Percentiles rank a stretch among this genome's conserved stretches.
Conservation (phyloP, 2,329 filamentous ascomycete genomes). For the Colletotrichum theobromicola region DNA sequence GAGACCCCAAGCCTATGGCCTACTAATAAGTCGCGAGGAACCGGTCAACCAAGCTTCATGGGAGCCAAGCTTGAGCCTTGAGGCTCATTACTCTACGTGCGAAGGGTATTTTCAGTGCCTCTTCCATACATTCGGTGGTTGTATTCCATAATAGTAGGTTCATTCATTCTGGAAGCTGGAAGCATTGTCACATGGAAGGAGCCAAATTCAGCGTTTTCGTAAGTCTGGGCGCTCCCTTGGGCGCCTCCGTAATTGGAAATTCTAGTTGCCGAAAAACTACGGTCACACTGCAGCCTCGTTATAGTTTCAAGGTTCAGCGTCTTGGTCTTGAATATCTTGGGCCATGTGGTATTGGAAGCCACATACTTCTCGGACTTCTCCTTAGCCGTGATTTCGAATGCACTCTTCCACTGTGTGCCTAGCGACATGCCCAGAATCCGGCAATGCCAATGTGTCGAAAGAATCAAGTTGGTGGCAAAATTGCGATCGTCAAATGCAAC, state of each 20-base stretch:
- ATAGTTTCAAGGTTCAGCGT: accelerated
- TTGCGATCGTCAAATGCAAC: not conserved
- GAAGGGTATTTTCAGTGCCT: not conserved
- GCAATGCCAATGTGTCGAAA: not conserved
- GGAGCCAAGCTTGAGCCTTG: not conserved
- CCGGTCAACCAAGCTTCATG: accelerated
- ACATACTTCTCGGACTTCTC: not conserved
- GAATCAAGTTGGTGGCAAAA: not conserved
- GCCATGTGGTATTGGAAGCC: not conserved
- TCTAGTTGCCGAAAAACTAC: accelerated
- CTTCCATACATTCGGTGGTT: accelerated
- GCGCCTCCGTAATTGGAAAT: not conserved
- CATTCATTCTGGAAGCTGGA: too few species aligned
- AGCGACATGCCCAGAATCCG: not conserved
- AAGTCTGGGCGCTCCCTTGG: not conserved
- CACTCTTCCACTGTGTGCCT: not conserved
- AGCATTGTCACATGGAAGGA: too few species aligned
- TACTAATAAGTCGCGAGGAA: not conserved
- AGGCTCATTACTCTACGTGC: not conserved
- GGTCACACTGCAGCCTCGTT: accelerated
- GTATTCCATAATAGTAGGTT: too few species aligned
- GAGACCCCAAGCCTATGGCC: not conserved
- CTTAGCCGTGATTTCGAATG: not conserved
- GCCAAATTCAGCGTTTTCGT: not conserved
- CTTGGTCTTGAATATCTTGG: not conserved